Base-by-base conservation (phyloP, 345 rosid genomes). In the Cochlearia excelsa region DNA sequence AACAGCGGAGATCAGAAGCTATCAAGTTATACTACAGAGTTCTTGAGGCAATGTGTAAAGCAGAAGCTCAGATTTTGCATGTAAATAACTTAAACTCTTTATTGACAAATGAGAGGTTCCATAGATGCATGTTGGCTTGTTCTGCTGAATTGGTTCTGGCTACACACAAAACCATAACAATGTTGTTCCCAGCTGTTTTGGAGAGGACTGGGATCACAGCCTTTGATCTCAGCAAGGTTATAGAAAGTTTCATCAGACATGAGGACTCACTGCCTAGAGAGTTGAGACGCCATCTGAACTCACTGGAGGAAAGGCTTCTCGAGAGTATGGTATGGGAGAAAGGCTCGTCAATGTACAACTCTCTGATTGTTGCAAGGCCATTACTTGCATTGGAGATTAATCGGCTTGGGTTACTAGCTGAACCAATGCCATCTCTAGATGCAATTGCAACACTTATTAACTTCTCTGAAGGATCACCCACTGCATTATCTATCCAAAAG, bases 321-420 rank as follows among this genome's bases (percentile, higher is more conserved):
- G 97, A 93, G 81, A 89, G 93, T 75, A 85, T 93, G 99, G 99
- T 89, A 16, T 93, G 97, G 99, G 95, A 87, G 70, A 93, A 82
- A 71, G 96, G 95, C 53, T 93, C 96, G 37, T 89, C 99, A 40
- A 81, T 89, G 96, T 93, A 85, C 81, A 93, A 93, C 68, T 93
- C 97, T 41, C 76, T 93, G 82, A 75, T 79, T 30, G 90, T 89
- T 69, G 99, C 99, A 53, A 84, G 82, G 67, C 84, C 97, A 30
- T 42, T 78, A 9, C 82, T 82, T 39, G 76, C 87, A 9, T 57
- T 70, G 16, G 97, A 89, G 52, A 89, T 93, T 59, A 81, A 70
- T 69, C 81, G 75, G 53, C 82, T 82, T 6, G 84, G 84, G 60
- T 72, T 89, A 41, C 70, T 89, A 66, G 89, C 91, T 27, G 95